Conservation (phyloP, 306 rosid genomes). For the Cicer judaicum region DNA sequence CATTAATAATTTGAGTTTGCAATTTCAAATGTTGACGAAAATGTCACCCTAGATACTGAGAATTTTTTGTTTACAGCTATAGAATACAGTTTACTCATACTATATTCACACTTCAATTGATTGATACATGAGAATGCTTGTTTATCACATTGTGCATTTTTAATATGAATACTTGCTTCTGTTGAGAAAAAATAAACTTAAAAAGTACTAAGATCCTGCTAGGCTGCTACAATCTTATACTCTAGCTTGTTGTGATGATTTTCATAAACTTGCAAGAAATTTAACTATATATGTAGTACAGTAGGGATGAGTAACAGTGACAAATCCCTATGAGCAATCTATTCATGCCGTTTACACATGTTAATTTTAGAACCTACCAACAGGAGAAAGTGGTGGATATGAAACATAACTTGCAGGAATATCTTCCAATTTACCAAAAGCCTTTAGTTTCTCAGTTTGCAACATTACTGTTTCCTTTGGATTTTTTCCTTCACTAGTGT, state of each 20-base stretch:
- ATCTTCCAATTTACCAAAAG: conserved; percentile 46
- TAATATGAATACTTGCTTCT: conserved; percentile 44
- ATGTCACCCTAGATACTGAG: too few species aligned
- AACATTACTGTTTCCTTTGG: conserved; percentile 41
- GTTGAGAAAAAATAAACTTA: conserved; percentile 29
- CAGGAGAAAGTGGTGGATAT: conserved; percentile 46
- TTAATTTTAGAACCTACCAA: conserved; percentile 49
- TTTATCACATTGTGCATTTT: conserved; percentile 43
- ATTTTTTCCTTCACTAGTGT: conserved; percentile 53
- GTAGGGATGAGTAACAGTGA: not conserved
- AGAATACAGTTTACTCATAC: conserved; percentile 46
- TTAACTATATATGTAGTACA: not conserved
- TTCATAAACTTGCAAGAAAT: conserved; percentile 1
- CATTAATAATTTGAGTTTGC: not conserved
- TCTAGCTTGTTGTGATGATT: not conserved
- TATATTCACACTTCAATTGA: conserved; percentile 60
- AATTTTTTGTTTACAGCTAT: not conserved
- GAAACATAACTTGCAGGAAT: conserved; percentile 45
- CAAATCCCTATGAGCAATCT: not conserved
- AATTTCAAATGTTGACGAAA: not conserved
- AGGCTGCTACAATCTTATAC: conserved; percentile 21
- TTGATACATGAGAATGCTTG: conserved; percentile 45
- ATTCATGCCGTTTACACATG: conserved; percentile 3
- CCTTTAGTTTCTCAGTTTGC: conserved; percentile 51
- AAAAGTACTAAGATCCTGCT: conserved; percentile 31